A percentile compares a stretch with the other conserved stretches of the same genome.
These are phyloP conservation scores for Plectosphaerella plurivora DNA, from an alignment of 2,329 filamentous ascomycete genomes.

Conservation along the genomic window DNA sequence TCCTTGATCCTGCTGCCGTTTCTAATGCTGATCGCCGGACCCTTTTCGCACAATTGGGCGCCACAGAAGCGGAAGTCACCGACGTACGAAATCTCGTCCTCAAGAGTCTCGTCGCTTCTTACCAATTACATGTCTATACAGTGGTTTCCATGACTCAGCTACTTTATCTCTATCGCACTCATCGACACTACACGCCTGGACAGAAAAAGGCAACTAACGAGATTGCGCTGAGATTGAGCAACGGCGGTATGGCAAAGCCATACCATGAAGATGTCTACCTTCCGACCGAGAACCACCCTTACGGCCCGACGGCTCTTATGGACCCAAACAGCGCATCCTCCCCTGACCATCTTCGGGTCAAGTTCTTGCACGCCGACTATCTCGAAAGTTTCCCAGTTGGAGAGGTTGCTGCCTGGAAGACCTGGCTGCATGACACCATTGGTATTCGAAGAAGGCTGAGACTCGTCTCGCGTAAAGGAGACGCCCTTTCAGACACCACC, in stretches of 20 bases:
- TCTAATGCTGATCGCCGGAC: slow-evolving; percentile 3
- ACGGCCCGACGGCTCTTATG: background rate
- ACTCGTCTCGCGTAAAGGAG: background rate
- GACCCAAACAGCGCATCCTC: background rate
- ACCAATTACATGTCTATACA: background rate
- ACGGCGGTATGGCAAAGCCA: background rate
- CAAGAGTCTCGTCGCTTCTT: background rate
- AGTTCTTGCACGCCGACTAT: background rate
- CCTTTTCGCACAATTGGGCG: slow-evolving; percentile 6
- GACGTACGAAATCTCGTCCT: slow-evolving; percentile 2
- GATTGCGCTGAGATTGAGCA: background rate
- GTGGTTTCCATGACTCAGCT: slow-evolving; percentile 1
- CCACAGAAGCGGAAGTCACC: background rate
- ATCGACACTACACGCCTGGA: background rate
- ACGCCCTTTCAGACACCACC: background rate
- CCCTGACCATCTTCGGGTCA: slow-evolving; percentile 1
- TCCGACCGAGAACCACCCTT: background rate
- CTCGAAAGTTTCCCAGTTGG: background rate
- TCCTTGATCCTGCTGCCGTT: slow-evolving; percentile 3
- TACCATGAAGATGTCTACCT: slow-evolving; percentile 1
- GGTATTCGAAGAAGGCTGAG: slow-evolving; percentile 3
- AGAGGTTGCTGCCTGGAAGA: slow-evolving; percentile 2
- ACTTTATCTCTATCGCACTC: slow-evolving; percentile 8
- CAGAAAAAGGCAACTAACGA: background rate
- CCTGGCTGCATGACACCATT: slow-evolving; percentile 4